These are phyloP conservation scores for Yarrowia galli DNA, from an alignment of 1,139 yeast genomes.

Conservation along the genomic window DNA sequence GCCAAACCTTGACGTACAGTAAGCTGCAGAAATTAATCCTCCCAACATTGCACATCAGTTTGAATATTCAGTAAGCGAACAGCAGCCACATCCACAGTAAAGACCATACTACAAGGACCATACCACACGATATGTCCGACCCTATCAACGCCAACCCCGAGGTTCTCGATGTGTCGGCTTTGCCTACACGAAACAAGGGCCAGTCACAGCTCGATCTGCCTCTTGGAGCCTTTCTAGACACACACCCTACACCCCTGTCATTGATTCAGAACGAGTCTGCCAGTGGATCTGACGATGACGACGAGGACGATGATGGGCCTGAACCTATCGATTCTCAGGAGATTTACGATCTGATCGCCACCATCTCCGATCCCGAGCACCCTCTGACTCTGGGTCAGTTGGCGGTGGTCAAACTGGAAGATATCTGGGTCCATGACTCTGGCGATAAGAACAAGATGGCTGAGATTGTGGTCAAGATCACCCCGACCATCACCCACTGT, in stretches of 20 bases:
- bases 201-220: constrained; percentile 9
- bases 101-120: background rate
- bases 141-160: constrained; percentile 94
- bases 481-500: constrained; percentile 98
- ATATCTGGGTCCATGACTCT: constrained; percentile 72
- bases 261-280: constrained; percentile 27
- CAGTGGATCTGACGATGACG: constrained; percentile 34
- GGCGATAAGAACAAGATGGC: constrained; percentile 64
- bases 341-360: constrained; percentile 75
- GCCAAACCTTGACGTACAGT: background rate
- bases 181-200: constrained; percentile 69
- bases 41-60: constrained; percentile 1
- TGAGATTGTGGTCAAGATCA: constrained; percentile 80
- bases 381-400: constrained; percentile 94
- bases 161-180: constrained; percentile 72
- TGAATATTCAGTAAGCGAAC: constrained; percentile 5
- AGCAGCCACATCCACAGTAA: too few species aligned
- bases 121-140: constrained; percentile 57
- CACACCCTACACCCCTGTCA: constrained; percentile 32
- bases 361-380: constrained; percentile 97
- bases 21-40: constrained; percentile 16
- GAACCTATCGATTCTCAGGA: constrained; percentile 84
- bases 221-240: constrained; percentile 13
- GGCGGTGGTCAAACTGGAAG: constrained; percentile 87
- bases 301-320: constrained; percentile 48